Base-by-base conservation (phyloP, 2,329 filamentous ascomycete genomes). In the Daldinia sp. region DNA sequence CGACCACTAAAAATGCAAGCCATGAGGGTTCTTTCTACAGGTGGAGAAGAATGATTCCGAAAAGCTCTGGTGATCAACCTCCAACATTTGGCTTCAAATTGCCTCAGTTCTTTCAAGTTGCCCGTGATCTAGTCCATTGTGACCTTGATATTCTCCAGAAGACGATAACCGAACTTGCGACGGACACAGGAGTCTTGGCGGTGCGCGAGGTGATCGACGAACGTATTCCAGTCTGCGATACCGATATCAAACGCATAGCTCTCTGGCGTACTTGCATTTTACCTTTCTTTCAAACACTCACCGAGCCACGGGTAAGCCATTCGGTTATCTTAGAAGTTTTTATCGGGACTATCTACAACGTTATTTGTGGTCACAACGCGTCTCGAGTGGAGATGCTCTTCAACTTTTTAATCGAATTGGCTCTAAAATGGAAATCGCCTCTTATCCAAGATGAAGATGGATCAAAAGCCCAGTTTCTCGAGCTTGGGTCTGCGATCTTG, bases 251-350 rank as follows among this genome's bases (percentile, higher is more conserved):
- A 50, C 46, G 46, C 15, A 50, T 50, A 28, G n/a, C 12, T 15
- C 46, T 50, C 3, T 50, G 46, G 46, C 46, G 46, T 50, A 50
- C 46, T 28, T 50, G 23, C 15, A 26, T 50, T 50, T n/a, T 50
- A n/a, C 46, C 46, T 9, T 30, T 50, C 5, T 50, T 50, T n/a
- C 12, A 50, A 50, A 50, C 23, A 50, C 46, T 50, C 4, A 50
- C 46, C 12, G 46, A 50, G 6, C 26, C 23, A 7, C 23, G 46
- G 26, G 46, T 50, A 28, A 50, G 46, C 26, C 46, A 28, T 30
- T 50, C 46, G 6, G 46, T 6, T 9, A 50, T 50, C 46, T 28
- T 50, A 15, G 46, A 50, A 28, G 26, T 15, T 23, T 23, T 33
- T 4, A 33, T 15, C 0, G 26, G 46, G 46, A 51, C 46, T 9